Conservation (phyloP, 2,329 filamentous ascomycete species). For the Trichoderma asperellum region DNA sequence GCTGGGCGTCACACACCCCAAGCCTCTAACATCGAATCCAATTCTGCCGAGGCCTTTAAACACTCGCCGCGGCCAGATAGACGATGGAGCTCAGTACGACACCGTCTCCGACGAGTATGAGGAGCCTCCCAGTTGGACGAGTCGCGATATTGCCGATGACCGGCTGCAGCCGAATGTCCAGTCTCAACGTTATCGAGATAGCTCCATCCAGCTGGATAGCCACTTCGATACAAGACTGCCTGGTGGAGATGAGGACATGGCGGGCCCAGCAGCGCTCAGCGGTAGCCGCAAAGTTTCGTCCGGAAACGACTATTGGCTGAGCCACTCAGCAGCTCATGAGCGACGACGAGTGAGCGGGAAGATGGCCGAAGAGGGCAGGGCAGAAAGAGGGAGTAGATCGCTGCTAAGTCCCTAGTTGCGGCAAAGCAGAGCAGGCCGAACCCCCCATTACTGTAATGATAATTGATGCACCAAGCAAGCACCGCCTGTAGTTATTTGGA, state of each 20-base stretch:
- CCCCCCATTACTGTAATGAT: background rate
- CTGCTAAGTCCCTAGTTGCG: background rate
- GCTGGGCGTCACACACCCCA: conserved; percentile 46
- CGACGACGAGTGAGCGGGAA: conserved; percentile 73
- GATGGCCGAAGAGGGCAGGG: conserved; percentile 70
- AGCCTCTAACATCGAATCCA: conserved; percentile 60
- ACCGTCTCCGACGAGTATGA: conserved; percentile 53
- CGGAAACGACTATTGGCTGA: conserved; percentile 58
- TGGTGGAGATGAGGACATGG: conserved; percentile 58
- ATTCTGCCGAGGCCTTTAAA: conserved; percentile 31
- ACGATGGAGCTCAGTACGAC: conserved; percentile 47
- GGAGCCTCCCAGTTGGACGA: conserved; percentile 46
- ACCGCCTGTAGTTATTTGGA: background rate
- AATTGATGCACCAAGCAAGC: conserved; percentile 1
- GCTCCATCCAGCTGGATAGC: conserved; percentile 55
- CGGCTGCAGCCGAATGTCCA: conserved; percentile 34
- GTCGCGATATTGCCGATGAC: conserved; percentile 52
- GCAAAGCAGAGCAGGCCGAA: background rate
- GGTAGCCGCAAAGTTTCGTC: conserved; percentile 59
- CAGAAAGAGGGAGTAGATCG: conserved; percentile 26
- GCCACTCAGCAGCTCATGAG: conserved; percentile 41
- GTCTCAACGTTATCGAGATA: conserved; percentile 40
- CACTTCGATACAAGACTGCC: conserved; percentile 61
- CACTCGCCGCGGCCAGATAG: conserved; percentile 12
- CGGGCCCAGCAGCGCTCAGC: conserved; percentile 59